Percentiles rank a stretch among this genome's conserved stretches.
These are phyloP conservation scores for Aphanomyces stellatus DNA, from an alignment of 352 stramenopile species.

Conservation along the genomic window DNA sequence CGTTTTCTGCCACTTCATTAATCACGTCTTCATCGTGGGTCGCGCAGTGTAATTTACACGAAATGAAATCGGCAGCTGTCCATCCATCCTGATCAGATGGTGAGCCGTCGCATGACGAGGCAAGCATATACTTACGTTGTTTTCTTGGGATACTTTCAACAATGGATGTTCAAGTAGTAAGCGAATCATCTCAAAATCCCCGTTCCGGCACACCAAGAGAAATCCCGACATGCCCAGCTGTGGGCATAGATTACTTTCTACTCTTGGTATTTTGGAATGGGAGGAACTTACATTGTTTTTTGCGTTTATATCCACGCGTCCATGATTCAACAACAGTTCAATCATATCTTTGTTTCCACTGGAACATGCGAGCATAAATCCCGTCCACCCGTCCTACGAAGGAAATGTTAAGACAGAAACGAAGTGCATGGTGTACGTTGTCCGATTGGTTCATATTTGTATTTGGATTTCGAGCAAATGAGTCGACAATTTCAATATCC, in stretches of 20 bases:
- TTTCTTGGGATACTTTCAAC: slow-evolving; percentile 5
- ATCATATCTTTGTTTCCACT: slow-evolving; percentile 7
- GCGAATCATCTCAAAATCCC: neutral
- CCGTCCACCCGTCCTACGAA: slow-evolving; percentile 6
- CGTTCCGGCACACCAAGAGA: slow-evolving; percentile 11
- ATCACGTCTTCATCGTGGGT: neutral
- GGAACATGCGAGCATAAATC: slow-evolving; percentile 7
- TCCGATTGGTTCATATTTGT: slow-evolving; percentile 11
- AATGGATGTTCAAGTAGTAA: neutral
- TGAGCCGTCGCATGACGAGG: no score
- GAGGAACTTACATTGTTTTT: no score
- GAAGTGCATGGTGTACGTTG: neutral
- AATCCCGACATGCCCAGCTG: slow-evolving; percentile 4
- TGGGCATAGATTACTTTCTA: no score
- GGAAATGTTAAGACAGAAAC: neutral
- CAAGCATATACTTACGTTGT: no score
- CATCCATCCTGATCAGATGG: neutral
- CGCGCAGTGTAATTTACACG: slow-evolving; percentile 17
- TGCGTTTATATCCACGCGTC: slow-evolving; percentile 1
- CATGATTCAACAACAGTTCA: neutral
- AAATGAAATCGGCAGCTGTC: slow-evolving; percentile 14
- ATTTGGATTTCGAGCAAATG: neutral
- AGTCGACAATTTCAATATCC: neutral
- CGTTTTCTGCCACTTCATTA: neutral
- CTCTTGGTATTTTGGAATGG: no score